Evolutionary conservation across 75 land plant species (phyloP), one percentile per base, ranked within the genome.

Genomic region (Pseudotsuga menziesii): DNA sequence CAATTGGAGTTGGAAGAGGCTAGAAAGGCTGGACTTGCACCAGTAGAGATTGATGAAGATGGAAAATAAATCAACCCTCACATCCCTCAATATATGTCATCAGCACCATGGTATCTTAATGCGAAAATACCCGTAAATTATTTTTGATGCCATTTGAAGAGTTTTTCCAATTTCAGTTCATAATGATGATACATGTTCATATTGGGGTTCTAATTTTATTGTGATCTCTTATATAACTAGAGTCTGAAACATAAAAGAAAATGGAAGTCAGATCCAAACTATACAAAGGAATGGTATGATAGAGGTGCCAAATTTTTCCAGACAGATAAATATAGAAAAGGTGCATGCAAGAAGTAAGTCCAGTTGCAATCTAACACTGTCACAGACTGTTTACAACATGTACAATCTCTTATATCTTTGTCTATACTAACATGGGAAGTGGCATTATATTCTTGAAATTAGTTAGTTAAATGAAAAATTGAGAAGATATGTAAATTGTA

Each of bases 51-150:
- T 57, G 98, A 94, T 76, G 98, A 94, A 82, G 98, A 94, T 92
- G 98, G 98, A 35, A 94, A 94, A 57, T 96, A 95, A 56, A 95
- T 95, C 62, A 95, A 95, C 70, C 98, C 96, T 73, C 98, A 95
- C 64, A 95, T 95, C 69, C 98, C 98, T 57, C 93, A 93, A 86
- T 95, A 93, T 66, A 95, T 95, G 96, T 95, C 98, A 20, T 95
- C 98, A 77, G 96, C 96, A 13, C 98, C 96, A 48, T 95, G 98
- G 98, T 95, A 95, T 88, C 91, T 95, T 12, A 95, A 95, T 77
- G 96, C 95, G 5, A 90, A 94, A 75, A 87, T 87, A 83, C 97
- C 97, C 15, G 95, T 91, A 84, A 59, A 84, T 63, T 52, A 19
- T 63, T 35, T 58, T 22, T 32, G 29, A 1, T 22, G n/a, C 26